phyloP scores from a whole-genome alignment of 495 filamentous ascomycete species.

The Staphylotrichum tortipilum region DNA sequence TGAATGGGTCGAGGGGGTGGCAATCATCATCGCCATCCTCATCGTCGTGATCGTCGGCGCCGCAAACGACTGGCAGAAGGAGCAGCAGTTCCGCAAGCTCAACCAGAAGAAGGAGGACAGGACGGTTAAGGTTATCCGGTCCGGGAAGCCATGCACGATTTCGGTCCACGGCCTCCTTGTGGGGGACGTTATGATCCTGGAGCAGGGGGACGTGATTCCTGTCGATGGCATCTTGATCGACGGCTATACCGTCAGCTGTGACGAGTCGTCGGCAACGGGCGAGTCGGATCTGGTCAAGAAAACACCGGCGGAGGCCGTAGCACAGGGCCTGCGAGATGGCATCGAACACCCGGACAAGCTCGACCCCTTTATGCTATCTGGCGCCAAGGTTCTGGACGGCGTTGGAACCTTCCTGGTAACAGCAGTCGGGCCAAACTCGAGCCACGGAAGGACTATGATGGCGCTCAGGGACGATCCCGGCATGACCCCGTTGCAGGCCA shows the following conservation, averaged over 20 bases:
- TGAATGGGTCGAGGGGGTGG: constrained; percentile 72
- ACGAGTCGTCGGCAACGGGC: constrained; percentile 70
- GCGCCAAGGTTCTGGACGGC: constrained; percentile 81
- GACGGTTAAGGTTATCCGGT: constrained; percentile 61
- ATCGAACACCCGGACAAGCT: constrained; percentile 59
- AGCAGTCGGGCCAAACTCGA: constrained; percentile 67
- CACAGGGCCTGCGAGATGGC: constrained; percentile 49
- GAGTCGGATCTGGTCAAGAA: constrained; percentile 73
- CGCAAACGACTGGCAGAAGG: constrained; percentile 64
- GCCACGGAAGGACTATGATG: constrained; percentile 83
- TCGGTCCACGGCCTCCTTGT: constrained; percentile 60
- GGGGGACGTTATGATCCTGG: constrained; percentile 60
- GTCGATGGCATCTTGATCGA: constrained; percentile 61
- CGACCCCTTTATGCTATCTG: constrained; percentile 85
- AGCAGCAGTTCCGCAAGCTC: constrained; percentile 62
- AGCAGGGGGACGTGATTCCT: constrained; percentile 62
- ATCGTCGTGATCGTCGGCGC: constrained; percentile 67
- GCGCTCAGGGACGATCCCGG: constrained; percentile 75
- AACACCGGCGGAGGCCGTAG: constrained; percentile 54
- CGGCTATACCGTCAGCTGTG: constrained; percentile 62
- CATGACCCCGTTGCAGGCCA: constrained; percentile 77
- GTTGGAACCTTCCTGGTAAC: constrained; percentile 75
- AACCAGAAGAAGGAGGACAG: constrained; percentile 70
- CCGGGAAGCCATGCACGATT: constrained; percentile 57
- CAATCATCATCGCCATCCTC: constrained; percentile 61